phyloP scores from a whole-genome alignment of 768 basidiomycete genomes.

The Glaciozyma martinii region DNA sequence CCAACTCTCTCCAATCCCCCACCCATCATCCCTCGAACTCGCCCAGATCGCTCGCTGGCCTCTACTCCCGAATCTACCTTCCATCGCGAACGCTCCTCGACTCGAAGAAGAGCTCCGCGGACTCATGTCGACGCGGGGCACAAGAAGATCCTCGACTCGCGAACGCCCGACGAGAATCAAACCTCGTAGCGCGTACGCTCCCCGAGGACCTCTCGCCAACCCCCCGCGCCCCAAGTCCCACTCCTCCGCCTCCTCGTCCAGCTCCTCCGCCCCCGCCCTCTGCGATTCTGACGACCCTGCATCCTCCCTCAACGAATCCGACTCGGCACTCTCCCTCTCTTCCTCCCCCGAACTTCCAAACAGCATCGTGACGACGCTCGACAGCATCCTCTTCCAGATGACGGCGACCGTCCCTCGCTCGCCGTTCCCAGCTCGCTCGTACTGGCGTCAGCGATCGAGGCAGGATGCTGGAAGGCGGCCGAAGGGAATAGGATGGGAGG shows the following conservation, averaged over 20 bases:
- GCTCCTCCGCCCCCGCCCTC: neutral
- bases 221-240: too few relatives aligned
- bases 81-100: neutral
- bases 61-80: neutral
- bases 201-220: neutral
- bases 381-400: neutral
- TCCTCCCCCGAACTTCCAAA: neutral
- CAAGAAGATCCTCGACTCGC: neutral
- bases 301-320: neutral
- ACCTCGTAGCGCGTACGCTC: neutral
- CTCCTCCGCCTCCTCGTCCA: neutral
- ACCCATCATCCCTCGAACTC: too few relatives aligned
- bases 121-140: neutral
- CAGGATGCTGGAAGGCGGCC: neutral
- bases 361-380: neutral
- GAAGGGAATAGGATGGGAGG: neutral
- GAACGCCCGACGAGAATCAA: neutral
- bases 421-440: neutral
- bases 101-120: neutral
- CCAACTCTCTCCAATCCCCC: neutral
- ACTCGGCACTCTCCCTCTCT: neutral
- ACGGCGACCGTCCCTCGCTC: neutral
- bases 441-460: neutral
- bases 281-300: neutral
- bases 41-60: neutral